Conservation (phyloP, 139 green algal species). For the Chlamydomonas urium region DNA sequence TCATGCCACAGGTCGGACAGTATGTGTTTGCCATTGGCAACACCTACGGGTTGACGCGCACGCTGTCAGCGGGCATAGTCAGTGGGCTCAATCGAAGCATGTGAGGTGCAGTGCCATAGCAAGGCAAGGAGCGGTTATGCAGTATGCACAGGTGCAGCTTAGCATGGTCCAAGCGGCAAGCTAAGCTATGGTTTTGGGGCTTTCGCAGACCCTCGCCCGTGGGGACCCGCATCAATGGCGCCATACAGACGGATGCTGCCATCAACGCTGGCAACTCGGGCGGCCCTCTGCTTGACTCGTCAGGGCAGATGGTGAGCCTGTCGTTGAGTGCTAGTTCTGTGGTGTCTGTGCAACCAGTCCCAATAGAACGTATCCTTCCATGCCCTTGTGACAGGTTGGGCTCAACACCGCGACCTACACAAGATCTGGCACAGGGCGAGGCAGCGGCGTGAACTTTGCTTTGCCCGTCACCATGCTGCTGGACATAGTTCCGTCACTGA, state of each 20-base stretch:
- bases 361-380: too few species aligned
- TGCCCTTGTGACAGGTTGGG: conserved; percentile 52
- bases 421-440: conserved; percentile 30
- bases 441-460: conserved; percentile 73
- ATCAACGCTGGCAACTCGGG: conserved; percentile 77
- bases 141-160: too few species aligned
- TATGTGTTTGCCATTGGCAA: conserved; percentile 62
- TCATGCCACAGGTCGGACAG: conserved; percentile 65
- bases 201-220: conserved; percentile 28
- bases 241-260: conserved; percentile 79
- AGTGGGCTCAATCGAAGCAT: conserved; percentile 37
- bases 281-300: conserved; percentile 74
- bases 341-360: too few species aligned
- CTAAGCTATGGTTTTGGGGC: too few species aligned
- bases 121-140: too few species aligned
- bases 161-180: too few species aligned
- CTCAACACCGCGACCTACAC: conserved; percentile 77
- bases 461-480: conserved; percentile 51
- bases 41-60: conserved; percentile 39
- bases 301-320: conserved; percentile 35
- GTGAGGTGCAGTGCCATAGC: background rate
- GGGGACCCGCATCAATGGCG: conserved; percentile 66
- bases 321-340: too few species aligned
- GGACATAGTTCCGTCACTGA: conserved; percentile 61
- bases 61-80: conserved; percentile 57